These are phyloP conservation scores for Fusarium sp. DNA, from an alignment of 2,329 filamentous ascomycete genomes.

Conservation along the genomic window DNA sequence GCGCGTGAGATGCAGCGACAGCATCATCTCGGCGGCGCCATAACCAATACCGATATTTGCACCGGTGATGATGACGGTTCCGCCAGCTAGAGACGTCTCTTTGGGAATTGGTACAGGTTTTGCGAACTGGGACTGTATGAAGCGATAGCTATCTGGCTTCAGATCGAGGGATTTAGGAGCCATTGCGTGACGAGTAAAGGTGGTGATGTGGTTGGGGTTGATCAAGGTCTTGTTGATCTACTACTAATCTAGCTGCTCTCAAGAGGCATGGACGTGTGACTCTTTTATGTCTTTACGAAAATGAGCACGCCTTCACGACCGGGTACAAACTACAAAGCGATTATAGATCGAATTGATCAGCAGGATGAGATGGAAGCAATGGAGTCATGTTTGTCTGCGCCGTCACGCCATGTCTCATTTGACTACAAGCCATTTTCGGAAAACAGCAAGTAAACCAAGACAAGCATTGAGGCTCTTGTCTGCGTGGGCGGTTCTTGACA, in stretches of 20 bases:
- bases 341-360: background rate
- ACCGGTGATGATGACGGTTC: slow-evolving; percentile 60
- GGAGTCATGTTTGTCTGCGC: slow-evolving; percentile 1
- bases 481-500: too few species aligned
- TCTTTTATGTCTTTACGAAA: slow-evolving; percentile 15
- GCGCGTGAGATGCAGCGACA: slow-evolving; percentile 50
- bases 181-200: slow-evolving; percentile 18
- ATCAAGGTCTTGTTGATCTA: slow-evolving; percentile 5
- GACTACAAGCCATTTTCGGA: slow-evolving; percentile 4
- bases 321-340: background rate
- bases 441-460: background rate
- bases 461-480: background rate
- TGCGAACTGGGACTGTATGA: slow-evolving; percentile 44
- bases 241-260: background rate
- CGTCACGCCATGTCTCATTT: too few species aligned
- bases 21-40: slow-evolving; percentile 53
- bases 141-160: slow-evolving; percentile 24
- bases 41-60: slow-evolving; percentile 59
- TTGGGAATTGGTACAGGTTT: slow-evolving; percentile 36
- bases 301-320: too few species aligned
- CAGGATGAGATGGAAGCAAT: slow-evolving; percentile 31
- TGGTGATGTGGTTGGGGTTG: background rate
- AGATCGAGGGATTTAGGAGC: slow-evolving; percentile 40
- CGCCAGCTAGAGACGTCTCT: slow-evolving; percentile 44
- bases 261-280: background rate